Conservation (phyloP, 1,284 basidiomycete species). For the Sparassis latifolia region DNA sequence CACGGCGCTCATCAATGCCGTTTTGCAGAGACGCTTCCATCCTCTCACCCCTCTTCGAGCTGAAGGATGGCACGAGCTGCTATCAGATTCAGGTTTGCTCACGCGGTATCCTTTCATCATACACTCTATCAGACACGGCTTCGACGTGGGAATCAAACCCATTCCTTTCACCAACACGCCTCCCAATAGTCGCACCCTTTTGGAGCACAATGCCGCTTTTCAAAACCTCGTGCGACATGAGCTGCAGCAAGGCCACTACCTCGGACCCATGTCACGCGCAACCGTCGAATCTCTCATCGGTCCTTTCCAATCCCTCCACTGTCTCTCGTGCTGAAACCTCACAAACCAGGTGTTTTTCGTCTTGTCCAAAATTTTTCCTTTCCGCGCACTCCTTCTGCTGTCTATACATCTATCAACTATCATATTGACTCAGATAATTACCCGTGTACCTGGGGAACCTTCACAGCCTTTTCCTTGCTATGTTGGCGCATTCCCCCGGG, state of each 20-base stretch:
- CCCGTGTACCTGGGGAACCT: constrained; percentile 35
- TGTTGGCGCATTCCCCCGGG: constrained; percentile 26
- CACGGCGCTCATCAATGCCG: neutral
- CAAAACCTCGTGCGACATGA: neutral
- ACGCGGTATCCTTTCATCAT: neutral
- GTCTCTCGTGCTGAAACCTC: constrained; percentile 23
- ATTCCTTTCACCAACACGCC: neutral
- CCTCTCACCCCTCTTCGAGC: neutral
- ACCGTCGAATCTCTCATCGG: constrained; percentile 26
- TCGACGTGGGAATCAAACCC: neutral
- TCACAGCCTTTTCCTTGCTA: constrained; percentile 19
- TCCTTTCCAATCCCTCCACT: constrained; percentile 35
- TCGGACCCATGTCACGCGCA: constrained; percentile 7
- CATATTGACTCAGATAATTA: constrained; percentile 25
- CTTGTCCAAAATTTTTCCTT: constrained; percentile 36
- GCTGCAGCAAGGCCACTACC: neutral
- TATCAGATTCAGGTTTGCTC: neutral
- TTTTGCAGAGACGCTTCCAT: neutral
- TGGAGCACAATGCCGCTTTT: neutral
- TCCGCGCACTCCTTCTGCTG: constrained; percentile 7
- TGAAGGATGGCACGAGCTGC: neutral
- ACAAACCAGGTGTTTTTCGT: constrained; percentile 16
- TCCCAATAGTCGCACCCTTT: neutral
- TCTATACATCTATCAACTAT: constrained; percentile 27
- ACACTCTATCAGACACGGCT: neutral